Percentiles rank a stretch among this genome's conserved stretches.
phyloP scores from a whole-genome alignment of 2,329 filamentous ascomycete genomes.

The Colletotrichum sp. region DNA sequence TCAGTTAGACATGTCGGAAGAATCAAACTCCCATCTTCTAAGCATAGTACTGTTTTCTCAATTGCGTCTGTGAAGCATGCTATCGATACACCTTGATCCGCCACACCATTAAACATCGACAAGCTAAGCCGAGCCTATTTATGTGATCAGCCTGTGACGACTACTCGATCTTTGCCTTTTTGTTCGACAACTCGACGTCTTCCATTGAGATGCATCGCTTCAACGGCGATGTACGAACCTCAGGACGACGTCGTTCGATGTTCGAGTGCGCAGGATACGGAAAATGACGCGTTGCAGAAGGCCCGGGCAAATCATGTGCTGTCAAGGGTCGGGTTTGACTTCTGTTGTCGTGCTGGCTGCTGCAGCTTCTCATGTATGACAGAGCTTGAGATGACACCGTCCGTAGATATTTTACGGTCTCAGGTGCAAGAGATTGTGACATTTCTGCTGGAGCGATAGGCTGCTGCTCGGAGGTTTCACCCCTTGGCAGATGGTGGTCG shows the following conservation, averaged over 20 bases:
- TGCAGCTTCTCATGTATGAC: neutral
- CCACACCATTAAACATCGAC: neutral
- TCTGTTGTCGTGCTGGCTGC: neutral
- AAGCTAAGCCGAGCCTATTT: neutral
- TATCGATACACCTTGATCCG: neutral
- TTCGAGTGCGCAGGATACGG: neutral
- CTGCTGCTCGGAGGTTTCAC: neutral
- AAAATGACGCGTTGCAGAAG: neutral
- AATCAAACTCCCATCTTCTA: constrained; percentile 20
- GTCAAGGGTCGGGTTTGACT: neutral
- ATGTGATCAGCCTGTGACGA: neutral
- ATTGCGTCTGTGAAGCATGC: neutral
- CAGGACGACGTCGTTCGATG: neutral
- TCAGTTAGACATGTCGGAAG: constrained; percentile 11
- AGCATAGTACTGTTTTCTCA: neutral
- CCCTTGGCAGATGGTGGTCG: neutral
- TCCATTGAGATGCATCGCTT: neutral
- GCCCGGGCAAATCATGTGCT: neutral
- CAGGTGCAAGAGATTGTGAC: neutral
- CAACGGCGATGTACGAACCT: neutral
- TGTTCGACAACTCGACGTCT: neutral
- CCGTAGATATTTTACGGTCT: neutral
- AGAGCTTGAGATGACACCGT: neutral
- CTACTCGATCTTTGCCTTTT: neutral
- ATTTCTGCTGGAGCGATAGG: neutral